A percentile compares a stretch with the other conserved stretches of the same genome.
Evolutionary conservation across 192 early-diverging fungal species (phyloP).

Genomic region (Backusella psychrophila): DNA sequence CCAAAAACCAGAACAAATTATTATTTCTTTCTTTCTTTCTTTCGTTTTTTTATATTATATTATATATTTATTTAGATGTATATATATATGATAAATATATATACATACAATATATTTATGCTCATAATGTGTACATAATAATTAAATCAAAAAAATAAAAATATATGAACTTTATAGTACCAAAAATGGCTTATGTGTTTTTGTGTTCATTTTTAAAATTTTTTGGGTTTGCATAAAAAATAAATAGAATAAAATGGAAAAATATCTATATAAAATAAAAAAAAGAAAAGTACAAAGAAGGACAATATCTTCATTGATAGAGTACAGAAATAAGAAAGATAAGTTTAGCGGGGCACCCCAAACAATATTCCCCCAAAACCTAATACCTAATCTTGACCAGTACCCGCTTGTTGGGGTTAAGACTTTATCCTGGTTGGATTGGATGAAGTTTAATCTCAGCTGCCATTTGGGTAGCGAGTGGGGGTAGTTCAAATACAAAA

Average conservation of each 20-base stretch:
- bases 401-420: slow-evolving; percentile 17
- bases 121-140: slow-evolving; percentile 1
- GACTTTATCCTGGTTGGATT: neutral
- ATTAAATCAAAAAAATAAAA: slow-evolving; percentile 6
- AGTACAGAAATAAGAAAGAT: neutral
- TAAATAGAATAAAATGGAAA: neutral
- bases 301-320: neutral
- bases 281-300: neutral
- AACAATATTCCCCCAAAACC: slow-evolving; percentile 11
- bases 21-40: neutral
- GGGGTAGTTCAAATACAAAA: slow-evolving; percentile 7
- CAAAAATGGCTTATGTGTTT: neutral
- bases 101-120: slow-evolving; percentile 3
- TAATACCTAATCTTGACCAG: neutral
- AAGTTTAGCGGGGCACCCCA: slow-evolving; percentile 4
- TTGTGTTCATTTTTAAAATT: neutral
- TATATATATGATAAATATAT: neutral
- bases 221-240: neutral
- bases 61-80: neutral
- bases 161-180: neutral
- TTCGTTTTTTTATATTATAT: slow-evolving; percentile 1
- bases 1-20: neutral
- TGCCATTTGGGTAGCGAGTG: neutral
- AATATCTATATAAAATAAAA: neutral
- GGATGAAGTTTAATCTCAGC: slow-evolving; percentile 6